These are phyloP conservation scores for Arthroderma sp. DNA, from an alignment of 2,329 filamentous ascomycete species.

Conservation along the genomic window DNA sequence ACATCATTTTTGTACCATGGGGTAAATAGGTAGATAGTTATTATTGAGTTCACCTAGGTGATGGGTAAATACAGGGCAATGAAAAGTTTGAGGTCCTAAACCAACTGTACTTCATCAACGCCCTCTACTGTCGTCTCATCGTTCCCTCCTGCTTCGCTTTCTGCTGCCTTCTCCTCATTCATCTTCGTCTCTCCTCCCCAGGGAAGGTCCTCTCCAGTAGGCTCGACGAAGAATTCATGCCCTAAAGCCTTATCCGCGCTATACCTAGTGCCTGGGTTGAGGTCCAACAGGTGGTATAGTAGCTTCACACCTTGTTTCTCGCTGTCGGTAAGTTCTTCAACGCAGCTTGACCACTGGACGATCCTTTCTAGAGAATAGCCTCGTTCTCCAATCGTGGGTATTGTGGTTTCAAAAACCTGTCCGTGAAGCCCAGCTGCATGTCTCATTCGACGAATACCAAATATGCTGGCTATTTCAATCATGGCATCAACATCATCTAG, in stretches of 20 bases:
- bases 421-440: conserved; percentile 71
- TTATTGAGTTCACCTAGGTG: too few species aligned
- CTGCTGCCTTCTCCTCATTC: not conserved
- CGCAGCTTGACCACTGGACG: conserved; percentile 83
- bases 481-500: conserved; percentile 96
- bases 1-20: too few species aligned
- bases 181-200: conserved; percentile 7
- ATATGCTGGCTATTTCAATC: conserved; percentile 94
- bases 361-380: conserved; percentile 89
- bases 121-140: conserved; percentile 5
- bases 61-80: too few species aligned
- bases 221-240: conserved; percentile 33
- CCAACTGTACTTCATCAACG: conserved; percentile 10
- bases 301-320: conserved; percentile 34
- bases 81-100: conserved; percentile 1
- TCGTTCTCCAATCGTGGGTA: conserved; percentile 74
- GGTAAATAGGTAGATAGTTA: too few species aligned
- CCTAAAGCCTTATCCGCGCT: conserved; percentile 31
- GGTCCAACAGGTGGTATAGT: conserved; percentile 30
- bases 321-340: conserved; percentile 43
- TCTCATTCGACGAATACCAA: conserved; percentile 75
- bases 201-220: conserved; percentile 17
- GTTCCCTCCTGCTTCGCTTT: not conserved
- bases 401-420: conserved; percentile 80
- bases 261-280: conserved; percentile 30